phyloP scores from a whole-genome alignment of 2,329 filamentous ascomycete genomes.

The Colletotrichum ledebouriae region DNA sequence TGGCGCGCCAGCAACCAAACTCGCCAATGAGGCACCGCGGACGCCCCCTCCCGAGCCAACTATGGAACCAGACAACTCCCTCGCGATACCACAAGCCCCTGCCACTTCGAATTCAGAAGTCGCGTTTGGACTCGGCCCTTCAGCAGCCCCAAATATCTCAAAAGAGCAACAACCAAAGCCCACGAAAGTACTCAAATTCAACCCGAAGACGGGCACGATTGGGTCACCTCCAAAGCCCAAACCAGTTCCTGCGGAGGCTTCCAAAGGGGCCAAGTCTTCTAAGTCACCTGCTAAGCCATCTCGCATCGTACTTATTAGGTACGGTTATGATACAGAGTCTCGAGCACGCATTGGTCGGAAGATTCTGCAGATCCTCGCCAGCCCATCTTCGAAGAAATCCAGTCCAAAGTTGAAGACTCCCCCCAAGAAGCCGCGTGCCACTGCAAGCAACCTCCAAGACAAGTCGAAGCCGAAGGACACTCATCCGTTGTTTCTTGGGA shows the following conservation, averaged over 20 bases:
- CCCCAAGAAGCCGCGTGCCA: conserved; percentile 46
- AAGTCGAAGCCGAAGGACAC: conserved; percentile 49
- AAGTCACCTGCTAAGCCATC: conserved; percentile 27
- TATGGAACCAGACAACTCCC: background rate
- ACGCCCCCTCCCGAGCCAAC: background rate
- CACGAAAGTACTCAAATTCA: conserved; percentile 64
- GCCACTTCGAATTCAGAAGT: background rate
- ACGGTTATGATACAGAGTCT: conserved; percentile 53
- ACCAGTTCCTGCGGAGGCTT: conserved; percentile 44
- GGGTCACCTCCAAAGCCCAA: conserved; percentile 72
- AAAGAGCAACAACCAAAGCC: conserved; percentile 45
- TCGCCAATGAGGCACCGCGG: conserved; percentile 18
- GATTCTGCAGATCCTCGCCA: conserved; percentile 73
- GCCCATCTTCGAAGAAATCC: conserved; percentile 30
- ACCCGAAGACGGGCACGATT: conserved; percentile 72
- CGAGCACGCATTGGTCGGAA: conserved; percentile 66
- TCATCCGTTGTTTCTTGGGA: conserved; percentile 59
- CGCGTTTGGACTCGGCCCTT: background rate
- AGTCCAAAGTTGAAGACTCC: conserved; percentile 47
- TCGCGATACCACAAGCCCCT: background rate
- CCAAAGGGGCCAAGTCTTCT: conserved; percentile 25
- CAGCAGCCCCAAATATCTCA: background rate
- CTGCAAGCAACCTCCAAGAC: conserved; percentile 45
- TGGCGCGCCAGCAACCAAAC: background rate
- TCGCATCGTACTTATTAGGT: conserved; percentile 32